Percentiles rank a stretch among this genome's conserved stretches.
These are phyloP conservation scores for Ulvella scutata DNA, from an alignment of 139 green algal species.

Conservation along the genomic window DNA sequence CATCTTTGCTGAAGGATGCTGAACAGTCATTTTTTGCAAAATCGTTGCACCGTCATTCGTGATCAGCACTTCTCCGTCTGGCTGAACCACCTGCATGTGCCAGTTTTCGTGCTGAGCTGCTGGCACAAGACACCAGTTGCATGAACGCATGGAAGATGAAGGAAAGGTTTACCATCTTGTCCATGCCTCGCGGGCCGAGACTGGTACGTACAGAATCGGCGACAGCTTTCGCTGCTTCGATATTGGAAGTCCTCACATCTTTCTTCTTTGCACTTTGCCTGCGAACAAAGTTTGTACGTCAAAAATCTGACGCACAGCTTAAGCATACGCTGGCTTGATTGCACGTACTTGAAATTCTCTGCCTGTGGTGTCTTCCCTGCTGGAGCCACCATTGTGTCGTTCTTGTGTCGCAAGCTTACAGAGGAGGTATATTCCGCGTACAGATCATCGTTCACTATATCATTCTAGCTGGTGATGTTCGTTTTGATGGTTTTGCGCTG, in stretches of 20 bases:
- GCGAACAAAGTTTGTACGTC: neutral
- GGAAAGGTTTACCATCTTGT: constrained; percentile 89
- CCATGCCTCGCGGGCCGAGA: constrained; percentile 90
- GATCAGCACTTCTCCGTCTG: constrained; percentile 94
- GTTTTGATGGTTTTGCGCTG: too few species aligned
- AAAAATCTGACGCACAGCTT: too few species aligned
- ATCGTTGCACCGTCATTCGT: constrained; percentile 99
- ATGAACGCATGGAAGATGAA: neutral
- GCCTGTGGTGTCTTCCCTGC: too few species aligned
- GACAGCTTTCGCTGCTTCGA: constrained; percentile 94
- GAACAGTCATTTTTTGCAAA: constrained; percentile 93
- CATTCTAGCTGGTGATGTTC: too few species aligned
- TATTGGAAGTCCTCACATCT: constrained; percentile 87
- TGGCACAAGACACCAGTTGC: neutral
- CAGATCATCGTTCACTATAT: too few species aligned
- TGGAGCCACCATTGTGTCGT: too few species aligned
- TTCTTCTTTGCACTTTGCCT: constrained; percentile 76
- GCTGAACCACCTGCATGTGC: constrained; percentile 50
- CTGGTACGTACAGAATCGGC: constrained; percentile 90
- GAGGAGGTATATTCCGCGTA: too few species aligned
- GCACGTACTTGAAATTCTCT: too few species aligned
- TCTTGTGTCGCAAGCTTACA: too few species aligned
- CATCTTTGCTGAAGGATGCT: constrained; percentile 97
- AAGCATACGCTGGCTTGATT: too few species aligned
- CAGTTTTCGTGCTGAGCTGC: neutral